Evolutionary conservation across 1,284 basidiomycete genomes (phyloP), one percentile per base, ranked within the genome.

Genomic region (Tilletia walkeri): DNA sequence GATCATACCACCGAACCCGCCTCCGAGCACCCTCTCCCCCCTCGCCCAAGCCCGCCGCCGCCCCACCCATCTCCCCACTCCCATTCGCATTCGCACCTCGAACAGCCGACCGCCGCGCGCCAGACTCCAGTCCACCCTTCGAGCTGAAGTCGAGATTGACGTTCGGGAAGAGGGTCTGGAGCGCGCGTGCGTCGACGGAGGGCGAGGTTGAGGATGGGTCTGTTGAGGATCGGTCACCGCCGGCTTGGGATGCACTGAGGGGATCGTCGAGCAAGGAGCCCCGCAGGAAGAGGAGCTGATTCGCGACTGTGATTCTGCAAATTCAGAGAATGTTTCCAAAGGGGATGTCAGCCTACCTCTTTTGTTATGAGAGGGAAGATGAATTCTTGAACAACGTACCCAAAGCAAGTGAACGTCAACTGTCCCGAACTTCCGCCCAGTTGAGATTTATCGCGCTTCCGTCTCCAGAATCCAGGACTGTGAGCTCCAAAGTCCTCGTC

Each of bases 271-370:
- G 90, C 73, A 99, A 87, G 0, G 95, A 97, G 10, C 94, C 95
- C 38, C 93, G 88, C 16, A 98, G 86, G 0, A 94, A 95, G 16
- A 99, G 87, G 92, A 97, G 96, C 78, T 95, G 90, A 80, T 98
- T 96, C 53, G 94, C 92, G 65, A 97, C 89, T 7, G 92, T 95
- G 72, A 97, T 84, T 39, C 94, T 96, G 83, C 34, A 24, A 30
- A 45, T 39, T 20, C 24, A 36, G 18, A 10, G 50, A 7, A 45
- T 14, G 41, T 14, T 1, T 30, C 24, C 24, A 30, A 30, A 30
- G 24, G 24, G 24, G 24, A 53, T 24, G 18, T 53, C 30, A n/a
- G 7, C 9, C 7, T 0, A 18, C 7, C 3, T 10, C 30, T 1
- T 53, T 53, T 53, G 9, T 24, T 24, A 53, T 53, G 7, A 10